Base-by-base conservation (phyloP, 306 rosid species). In the Fragaria ananassa region DNA sequence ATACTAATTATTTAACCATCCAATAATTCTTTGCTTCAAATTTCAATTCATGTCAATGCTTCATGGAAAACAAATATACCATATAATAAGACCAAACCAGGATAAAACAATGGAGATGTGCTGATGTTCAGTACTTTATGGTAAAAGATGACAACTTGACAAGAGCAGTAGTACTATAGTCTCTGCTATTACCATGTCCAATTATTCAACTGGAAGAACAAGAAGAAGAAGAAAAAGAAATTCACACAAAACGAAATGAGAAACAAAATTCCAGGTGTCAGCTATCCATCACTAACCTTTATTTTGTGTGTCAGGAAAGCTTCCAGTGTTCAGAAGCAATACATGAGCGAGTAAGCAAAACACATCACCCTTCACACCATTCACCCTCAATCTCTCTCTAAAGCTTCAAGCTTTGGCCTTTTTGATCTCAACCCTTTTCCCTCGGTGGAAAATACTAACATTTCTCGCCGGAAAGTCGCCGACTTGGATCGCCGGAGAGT, bases 281-380 rank as follows among this genome's bases (percentile, higher is more conserved):
- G 70, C 2, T 68, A 89, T 81, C 62, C 77, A 70, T 45, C 37
- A 9, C 68, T 12, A 65, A 71, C 42, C 78, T 77, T 91, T 62
- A 44, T 60, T 18, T 78, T 85, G 85, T 85, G 89, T 82, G 90
- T 82, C 81, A 74, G 86, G 71, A 76, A 89, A 86, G 84, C 79
- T 78, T 78, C 79, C 76, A 29, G 73, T 86, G 80, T 80, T 78
- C 71, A 81, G 79, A 82, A 80, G 82, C 86, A 79, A 79, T 73
- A 50, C 72, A 65, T 70, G 86, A 63, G 34, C 4, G 58, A 18
- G 74, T 49, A 81, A 77, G 79, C 82, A 78, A 50, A 68, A 76
- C 14, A 18, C 87, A 78, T 84, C 76, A 69, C 76, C 84, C 10
- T 37, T 65, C 66, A 42, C 76, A 34, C 68, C 68, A 15, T 63